These are phyloP conservation scores for Zygoascus biomembranicola DNA, from an alignment of 805 yeast genomes.

Conservation along the genomic window DNA sequence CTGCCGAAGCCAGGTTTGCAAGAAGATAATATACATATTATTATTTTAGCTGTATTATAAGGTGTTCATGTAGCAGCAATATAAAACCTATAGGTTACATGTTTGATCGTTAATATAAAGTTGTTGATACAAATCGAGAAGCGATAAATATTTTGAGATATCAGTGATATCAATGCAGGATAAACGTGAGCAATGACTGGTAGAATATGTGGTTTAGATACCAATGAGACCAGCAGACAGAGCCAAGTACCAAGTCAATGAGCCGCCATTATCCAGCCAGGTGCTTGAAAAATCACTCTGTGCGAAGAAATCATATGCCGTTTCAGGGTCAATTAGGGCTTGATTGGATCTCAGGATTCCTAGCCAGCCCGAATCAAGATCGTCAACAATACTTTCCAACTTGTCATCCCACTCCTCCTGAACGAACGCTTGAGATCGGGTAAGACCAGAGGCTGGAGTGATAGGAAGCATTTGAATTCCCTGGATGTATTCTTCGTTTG, in stretches of 20 bases:
- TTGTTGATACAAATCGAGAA: not conserved
- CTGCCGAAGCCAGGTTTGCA: constrained; percentile 81
- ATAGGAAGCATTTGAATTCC: constrained; percentile 78
- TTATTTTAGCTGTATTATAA: not conserved
- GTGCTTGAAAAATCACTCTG: constrained; percentile 42
- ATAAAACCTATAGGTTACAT: too few species aligned
- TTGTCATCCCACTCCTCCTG: constrained; percentile 52
- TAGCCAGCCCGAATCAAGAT: constrained; percentile 45
- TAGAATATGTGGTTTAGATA: not conserved
- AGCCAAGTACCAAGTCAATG: constrained; percentile 79
- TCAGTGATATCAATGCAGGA: not conserved
- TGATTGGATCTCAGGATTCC: constrained; percentile 64
- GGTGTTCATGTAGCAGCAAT: not conserved
- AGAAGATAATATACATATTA: constrained; percentile 7
- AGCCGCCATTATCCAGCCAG: constrained; percentile 75
- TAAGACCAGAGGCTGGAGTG: constrained; percentile 51
- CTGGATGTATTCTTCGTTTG: constrained; percentile 56
- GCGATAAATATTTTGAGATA: not conserved
- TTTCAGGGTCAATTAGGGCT: constrained; percentile 62
- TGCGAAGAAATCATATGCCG: constrained; percentile 56
- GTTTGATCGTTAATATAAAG: too few species aligned
- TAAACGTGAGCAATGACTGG: not conserved
- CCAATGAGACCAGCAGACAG: constrained; percentile 41
- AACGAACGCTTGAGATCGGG: constrained; percentile 44
- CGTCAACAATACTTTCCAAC: constrained; percentile 40